Evolutionary conservation across 2,329 filamentous ascomycete genomes (phyloP), one percentile per base, ranked within the genome.

Genomic region (Aspergillus ibericus): DNA sequence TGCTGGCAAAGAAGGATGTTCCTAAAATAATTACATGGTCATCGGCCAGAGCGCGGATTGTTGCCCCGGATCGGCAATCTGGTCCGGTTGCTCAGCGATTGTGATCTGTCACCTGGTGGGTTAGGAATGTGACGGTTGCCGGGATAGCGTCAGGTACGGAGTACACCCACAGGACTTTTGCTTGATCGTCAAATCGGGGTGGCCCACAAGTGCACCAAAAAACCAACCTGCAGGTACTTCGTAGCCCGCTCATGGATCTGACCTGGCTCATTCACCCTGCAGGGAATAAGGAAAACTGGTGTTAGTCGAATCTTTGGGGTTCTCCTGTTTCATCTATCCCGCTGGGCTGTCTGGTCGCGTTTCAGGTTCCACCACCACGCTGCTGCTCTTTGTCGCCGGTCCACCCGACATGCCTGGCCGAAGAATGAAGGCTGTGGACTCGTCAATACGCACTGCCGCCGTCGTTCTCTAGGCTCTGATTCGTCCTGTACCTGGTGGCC

Each of bases 251-350:
- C 10, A 22, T 8, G n/a, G 9, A 18, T 22, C 22, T 25, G 40
- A 55, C 25, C 34, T 46, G 38, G 34, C 48, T 35, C 20, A 35
- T 42, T 35, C 10, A 34, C 20, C 38, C 3, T 27, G 48, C 35
- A 51, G 16, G 27, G 18, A 35, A 32, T 27, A 35, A 15, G 13
- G 12, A n/a, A 25, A 18, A 18, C 32, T n/a, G 22, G 22, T 20
- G 44, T 18, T 36, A 16, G 40, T 27, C 49, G 27, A 38, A 42
- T 48, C 48, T 38, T 44, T 49, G 50, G 44, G 42, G 27, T 20
- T 59, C 61, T 58, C 61, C 59, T 64, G 63, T 65, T 64, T 65
- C 63, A 65, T 38, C 48, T 25, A 15, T 22, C 36, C 40, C 53
- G 32, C 50, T 42, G 32, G 50, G 46, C 55, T 53, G 47, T 46